Conservation (phyloP, 495 filamentous ascomycete genomes). For the Peziza echinospora region DNA sequence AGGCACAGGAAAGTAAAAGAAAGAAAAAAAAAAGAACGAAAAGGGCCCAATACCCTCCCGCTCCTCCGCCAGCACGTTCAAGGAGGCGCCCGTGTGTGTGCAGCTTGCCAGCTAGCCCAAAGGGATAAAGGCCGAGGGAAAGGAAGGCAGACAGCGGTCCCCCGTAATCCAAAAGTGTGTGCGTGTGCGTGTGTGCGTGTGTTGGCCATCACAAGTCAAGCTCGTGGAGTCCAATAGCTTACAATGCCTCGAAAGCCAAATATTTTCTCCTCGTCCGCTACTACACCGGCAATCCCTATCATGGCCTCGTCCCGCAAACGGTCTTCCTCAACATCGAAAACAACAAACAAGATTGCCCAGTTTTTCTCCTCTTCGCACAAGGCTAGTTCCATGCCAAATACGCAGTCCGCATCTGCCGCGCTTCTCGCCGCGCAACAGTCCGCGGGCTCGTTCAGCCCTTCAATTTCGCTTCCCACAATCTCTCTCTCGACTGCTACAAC, state of each 20-base stretch:
- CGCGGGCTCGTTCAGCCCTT: constrained; percentile 35
- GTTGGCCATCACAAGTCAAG: no score
- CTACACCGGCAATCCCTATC: constrained; percentile 21
- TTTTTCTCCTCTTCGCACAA: constrained; percentile 50
- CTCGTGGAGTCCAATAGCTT: not conserved
- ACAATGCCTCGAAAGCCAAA: not conserved
- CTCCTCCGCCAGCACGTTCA: no score
- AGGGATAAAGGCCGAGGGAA: no score
- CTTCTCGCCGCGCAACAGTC: constrained; percentile 35
- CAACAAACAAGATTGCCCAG: constrained; percentile 32
- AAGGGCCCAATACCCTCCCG: no score
- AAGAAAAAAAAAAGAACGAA: no score
- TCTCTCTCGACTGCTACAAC: constrained; percentile 57
- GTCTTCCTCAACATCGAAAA: constrained; percentile 33
- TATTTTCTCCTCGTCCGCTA: not conserved
- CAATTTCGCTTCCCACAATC: constrained; percentile 71
- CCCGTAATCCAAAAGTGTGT: no score
- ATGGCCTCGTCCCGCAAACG: constrained; percentile 21
- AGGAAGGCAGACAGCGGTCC: no score
- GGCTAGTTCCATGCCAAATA: constrained; percentile 32
- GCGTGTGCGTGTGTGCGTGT: no score
- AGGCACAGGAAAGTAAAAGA: no score
- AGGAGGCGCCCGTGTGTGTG: no score
- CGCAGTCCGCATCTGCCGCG: constrained; percentile 30
- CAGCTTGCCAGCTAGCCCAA: no score